Evolutionary conservation across 768 basidiomycete species (phyloP).

Genomic region (Boletus rubropictus): DNA sequence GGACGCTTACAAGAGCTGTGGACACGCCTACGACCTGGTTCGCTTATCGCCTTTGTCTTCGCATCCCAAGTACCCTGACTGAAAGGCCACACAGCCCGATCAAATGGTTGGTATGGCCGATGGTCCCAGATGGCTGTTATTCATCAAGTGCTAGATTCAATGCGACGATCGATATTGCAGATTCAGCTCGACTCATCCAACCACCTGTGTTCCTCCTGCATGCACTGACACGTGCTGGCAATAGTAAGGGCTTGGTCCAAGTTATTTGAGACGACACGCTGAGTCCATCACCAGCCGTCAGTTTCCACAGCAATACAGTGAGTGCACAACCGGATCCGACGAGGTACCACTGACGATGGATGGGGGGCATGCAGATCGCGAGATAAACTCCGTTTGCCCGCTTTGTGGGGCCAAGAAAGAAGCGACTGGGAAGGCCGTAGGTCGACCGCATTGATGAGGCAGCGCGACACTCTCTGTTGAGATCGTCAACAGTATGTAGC

Average conservation of each 20-base stretch:
- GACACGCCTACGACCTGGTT: conserved; percentile 51
- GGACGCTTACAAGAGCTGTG: conserved; percentile 53
- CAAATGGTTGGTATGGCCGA: conserved; percentile 42
- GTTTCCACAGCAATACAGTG: conserved; percentile 67
- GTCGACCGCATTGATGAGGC: conserved; percentile 3
- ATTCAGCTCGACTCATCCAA: conserved; percentile 62
- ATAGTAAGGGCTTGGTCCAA: conserved; percentile 46
- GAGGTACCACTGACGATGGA: conserved; percentile 11
- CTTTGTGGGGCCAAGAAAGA: conserved; percentile 17
- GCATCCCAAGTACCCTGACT: conserved; percentile 9
- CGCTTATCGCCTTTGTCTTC: conserved; percentile 20
- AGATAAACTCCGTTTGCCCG: conserved; percentile 34
- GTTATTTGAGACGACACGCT: conserved; percentile 15
- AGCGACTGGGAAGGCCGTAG: conserved; percentile 3
- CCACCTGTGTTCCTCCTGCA: conserved; percentile 47
- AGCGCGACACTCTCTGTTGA: conserved; percentile 15
- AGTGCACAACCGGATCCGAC: conserved; percentile 25
- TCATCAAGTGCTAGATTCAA: conserved; percentile 43
- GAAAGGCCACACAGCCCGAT: conserved; percentile 43
- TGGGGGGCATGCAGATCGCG: conserved; percentile 27
- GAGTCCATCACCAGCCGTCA: conserved; percentile 45
- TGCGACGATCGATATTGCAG: conserved; percentile 64
- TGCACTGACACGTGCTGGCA: conserved; percentile 70
- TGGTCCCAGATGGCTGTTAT: conserved; percentile 1
- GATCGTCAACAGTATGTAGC: conserved; percentile 19